phyloP scores from a whole-genome alignment of 2,329 filamentous ascomycete genomes.

The Fonsecaea nubica region DNA sequence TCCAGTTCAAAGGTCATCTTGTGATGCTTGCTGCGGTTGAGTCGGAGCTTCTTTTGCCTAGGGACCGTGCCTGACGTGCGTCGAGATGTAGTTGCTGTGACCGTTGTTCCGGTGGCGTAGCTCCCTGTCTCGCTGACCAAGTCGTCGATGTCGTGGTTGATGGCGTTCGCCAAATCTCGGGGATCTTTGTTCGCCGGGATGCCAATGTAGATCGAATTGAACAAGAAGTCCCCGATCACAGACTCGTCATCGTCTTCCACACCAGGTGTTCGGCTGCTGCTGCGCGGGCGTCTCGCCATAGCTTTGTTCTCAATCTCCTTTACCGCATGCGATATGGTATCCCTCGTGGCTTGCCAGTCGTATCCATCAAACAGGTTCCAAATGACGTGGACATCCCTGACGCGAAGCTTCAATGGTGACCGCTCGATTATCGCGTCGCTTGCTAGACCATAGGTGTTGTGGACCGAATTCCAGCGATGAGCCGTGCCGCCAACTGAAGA shows the following conservation, averaged over 20 bases:
- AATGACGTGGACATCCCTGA: constrained; percentile 89
- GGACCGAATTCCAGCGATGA: constrained; percentile 79
- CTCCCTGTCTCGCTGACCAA: constrained; percentile 87
- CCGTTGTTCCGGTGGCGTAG: constrained; percentile 73
- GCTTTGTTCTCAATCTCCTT: constrained; percentile 84
- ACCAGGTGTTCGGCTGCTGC: constrained; percentile 62
- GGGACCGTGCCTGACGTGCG: constrained; percentile 40
- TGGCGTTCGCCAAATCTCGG: constrained; percentile 77
- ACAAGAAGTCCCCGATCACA: constrained; percentile 91
- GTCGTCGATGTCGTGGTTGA: constrained; percentile 89
- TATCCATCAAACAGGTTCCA: constrained; percentile 99
- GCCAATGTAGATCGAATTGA: constrained; percentile 98
- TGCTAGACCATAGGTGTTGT: constrained; percentile 74
- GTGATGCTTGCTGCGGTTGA: constrained; percentile 85
- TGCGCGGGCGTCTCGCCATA: constrained; percentile 71
- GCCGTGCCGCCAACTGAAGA: constrained; percentile 69
- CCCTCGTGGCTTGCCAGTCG: constrained; percentile 88
- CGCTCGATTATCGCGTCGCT: constrained; percentile 66
- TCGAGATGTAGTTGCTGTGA: constrained; percentile 46
- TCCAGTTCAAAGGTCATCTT: constrained; percentile 95
- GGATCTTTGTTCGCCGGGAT: constrained; percentile 87
- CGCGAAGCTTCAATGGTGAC: constrained; percentile 76
- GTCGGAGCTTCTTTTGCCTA: constrained; percentile 68
- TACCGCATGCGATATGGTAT: constrained; percentile 85
- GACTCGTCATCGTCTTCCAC: constrained; percentile 75